Percentiles rank a stretch among this genome's conserved stretches.
Evolutionary conservation across 2,329 filamentous ascomycete genomes (phyloP).

Genomic region (Exophiala sp.): DNA sequence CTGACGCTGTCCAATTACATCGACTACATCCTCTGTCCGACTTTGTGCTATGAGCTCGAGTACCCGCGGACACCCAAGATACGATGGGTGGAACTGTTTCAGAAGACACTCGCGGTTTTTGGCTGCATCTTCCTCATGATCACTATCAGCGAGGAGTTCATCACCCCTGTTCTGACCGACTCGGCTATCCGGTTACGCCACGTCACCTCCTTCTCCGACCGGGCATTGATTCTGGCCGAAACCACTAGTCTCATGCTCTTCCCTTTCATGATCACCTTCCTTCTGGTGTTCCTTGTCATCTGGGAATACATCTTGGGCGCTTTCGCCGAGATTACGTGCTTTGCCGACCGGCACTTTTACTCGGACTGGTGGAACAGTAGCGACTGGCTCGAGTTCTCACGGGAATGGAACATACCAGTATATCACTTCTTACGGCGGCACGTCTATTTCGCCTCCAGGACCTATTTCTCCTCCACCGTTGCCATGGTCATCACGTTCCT

Average conservation of each 20-base stretch:
- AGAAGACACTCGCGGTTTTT: constrained; percentile 83
- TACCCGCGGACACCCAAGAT: constrained; percentile 75
- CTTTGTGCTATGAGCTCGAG: constrained; percentile 94
- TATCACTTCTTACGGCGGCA: constrained; percentile 92
- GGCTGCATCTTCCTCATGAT: constrained; percentile 95
- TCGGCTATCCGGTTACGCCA: constrained; percentile 53
- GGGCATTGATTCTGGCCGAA: constrained; percentile 74
- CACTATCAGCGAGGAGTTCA: constrained; percentile 87
- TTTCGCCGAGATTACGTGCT: constrained; percentile 88
- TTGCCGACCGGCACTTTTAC: constrained; percentile 93
- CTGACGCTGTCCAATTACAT: constrained; percentile 73
- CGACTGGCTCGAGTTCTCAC: constrained; percentile 75
- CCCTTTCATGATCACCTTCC: constrained; percentile 92
- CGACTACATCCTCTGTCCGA: constrained; percentile 88
- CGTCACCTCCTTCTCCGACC: constrained; percentile 52
- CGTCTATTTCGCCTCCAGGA: constrained; percentile 78
- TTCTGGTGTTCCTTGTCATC: constrained; percentile 94
- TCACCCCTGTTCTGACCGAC: constrained; percentile 78
- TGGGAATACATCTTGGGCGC: constrained; percentile 95
- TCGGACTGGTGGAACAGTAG: constrained; percentile 62
- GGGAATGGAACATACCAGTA: constrained; percentile 97
- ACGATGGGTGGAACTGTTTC: constrained; percentile 72
- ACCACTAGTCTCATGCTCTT: constrained; percentile 87
- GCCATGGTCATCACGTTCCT: constrained; percentile 90
- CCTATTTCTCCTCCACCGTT: constrained; percentile 65